Evolutionary conservation across 1,139 yeast species (phyloP), one percentile per base, ranked within the genome.

Genomic region (Pneumocystis canis): DNA sequence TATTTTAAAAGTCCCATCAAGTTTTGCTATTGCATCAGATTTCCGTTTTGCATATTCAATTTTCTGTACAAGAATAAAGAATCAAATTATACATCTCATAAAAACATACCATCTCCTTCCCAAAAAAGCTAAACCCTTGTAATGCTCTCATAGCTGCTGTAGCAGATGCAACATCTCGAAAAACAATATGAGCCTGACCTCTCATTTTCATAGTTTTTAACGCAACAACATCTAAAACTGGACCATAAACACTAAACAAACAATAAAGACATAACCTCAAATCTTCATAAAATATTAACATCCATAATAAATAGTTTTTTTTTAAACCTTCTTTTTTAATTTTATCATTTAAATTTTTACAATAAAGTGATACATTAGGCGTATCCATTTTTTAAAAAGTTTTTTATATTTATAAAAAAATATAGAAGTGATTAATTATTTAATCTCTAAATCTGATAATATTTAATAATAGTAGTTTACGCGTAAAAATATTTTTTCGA

Each of bases 121-220:
- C 87, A 68, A 87, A 82, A 40, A 88, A 75, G 9, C 65, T 66
- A 60, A 76, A 76, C 1, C 79, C 79, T 64, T 84, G 81, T 6
- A 84, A 70, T 7, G 77, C 72, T 57, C 78, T 72, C 66, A 81
- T 64, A 0, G 94, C 92, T 41, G 73, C 64, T 1, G 77, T 73
- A 0, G 95, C 87, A 59, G 79, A 78, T 5, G 76, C 75, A 1
- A 76, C 67, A 58, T 78, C 78, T 32, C 79, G 78, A 65, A 84
- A 81, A 5, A 82, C 79, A 0, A 88, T 73, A 75, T 86, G 89
- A 0, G 94, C 95, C 72, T 86, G 94, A 0, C 95, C 95, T 57
- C 90, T 77, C 76, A 83, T 77, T 67, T 77, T 77, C 41, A 20
- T 35, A 25, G 78, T 76, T 62, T 78, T 78, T 60, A 78, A 70